Base-by-base conservation (phyloP, 2,329 filamentous ascomycete genomes). In the Talaromyces sp. region DNA sequence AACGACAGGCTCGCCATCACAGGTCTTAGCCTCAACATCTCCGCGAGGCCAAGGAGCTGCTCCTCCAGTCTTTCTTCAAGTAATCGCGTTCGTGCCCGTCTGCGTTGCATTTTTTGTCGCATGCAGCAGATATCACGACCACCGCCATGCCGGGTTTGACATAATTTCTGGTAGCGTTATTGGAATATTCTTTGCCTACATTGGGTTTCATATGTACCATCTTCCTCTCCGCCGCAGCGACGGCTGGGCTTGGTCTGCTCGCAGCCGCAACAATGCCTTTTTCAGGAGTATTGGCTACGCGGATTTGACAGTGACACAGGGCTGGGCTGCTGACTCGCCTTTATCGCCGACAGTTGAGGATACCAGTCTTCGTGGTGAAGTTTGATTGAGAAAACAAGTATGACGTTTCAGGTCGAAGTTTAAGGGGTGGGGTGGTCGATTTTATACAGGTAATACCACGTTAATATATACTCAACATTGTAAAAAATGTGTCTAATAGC, bases 61-160 rank as follows among this genome's bases (percentile, higher is more conserved):
- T 0, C 91, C 92, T 0, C 92, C 92, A 0, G 78, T 92, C 8
- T 93, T 91, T 69, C 85, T 94, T 2, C 80, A 96, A 12, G 77
- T 88, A 51, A 72, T 93, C 35, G 82, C 86, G 2, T 78, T 91
- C 19, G 74, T 90, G 1, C 92, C 92, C 2, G 83, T 92, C 64
- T 88, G 86, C 60, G 79, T 85, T 1, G 88, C 92, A 5, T 83
- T 92, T 64, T 96, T 92, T 77, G 89, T 97, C 63, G 83, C 88
- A n/a, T 85, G 87, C 29, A 93, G 91, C 1, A 88, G 93, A 11
- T 97, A 88, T 83, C 92, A 88, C 62, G 88, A 97, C 73, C 95
- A 88, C 77, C 86, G 90, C 43, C 93, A 97, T 74, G 90, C 93
- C 72, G 92, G 88, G n/a, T 93, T 96, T 72, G 93, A 97, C 65